phyloP scores from a whole-genome alignment of 2,329 filamentous ascomycete genomes.

The Pseudonectria buxi region DNA sequence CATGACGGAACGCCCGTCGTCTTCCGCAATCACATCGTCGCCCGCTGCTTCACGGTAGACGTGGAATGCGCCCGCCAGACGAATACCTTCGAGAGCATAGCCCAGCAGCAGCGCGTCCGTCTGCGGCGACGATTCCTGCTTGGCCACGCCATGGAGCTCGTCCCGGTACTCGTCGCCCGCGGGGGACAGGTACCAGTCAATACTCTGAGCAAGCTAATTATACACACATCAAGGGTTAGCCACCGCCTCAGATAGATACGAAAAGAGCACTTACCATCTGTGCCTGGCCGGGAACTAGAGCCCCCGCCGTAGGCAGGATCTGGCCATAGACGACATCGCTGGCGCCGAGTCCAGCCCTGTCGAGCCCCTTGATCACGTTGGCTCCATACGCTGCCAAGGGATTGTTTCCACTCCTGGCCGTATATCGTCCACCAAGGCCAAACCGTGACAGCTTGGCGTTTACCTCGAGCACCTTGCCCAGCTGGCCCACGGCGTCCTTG shows the following conservation, averaged over 20 bases:
- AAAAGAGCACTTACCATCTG: conserved; percentile 55
- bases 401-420: conserved; percentile 43
- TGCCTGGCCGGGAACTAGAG: conserved; percentile 64
- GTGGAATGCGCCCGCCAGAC: conserved; percentile 57
- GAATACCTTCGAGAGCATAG: conserved; percentile 66
- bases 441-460: conserved; percentile 54
- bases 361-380: conserved; percentile 56
- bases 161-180: conserved; percentile 49
- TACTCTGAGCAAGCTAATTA: conserved; percentile 58
- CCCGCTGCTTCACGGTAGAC: conserved; percentile 50
- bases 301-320: conserved; percentile 59
- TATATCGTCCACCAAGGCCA: conserved; percentile 40
- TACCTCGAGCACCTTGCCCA: conserved; percentile 56
- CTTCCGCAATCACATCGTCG: conserved; percentile 39
- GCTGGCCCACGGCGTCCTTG: conserved; percentile 47
- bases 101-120: conserved; percentile 58
- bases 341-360: conserved; percentile 54
- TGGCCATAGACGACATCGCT: conserved; percentile 66
- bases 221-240: too few relatives aligned
- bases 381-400: conserved; percentile 57
- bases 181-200: conserved; percentile 64
- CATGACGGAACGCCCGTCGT: conserved; percentile 43
- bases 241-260: too few relatives aligned
- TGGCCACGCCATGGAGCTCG: conserved; percentile 55
- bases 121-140: conserved; percentile 45